phyloP scores from a whole-genome alignment of 371 early-diverging fungal species.

The Chytridiales sp. region DNA sequence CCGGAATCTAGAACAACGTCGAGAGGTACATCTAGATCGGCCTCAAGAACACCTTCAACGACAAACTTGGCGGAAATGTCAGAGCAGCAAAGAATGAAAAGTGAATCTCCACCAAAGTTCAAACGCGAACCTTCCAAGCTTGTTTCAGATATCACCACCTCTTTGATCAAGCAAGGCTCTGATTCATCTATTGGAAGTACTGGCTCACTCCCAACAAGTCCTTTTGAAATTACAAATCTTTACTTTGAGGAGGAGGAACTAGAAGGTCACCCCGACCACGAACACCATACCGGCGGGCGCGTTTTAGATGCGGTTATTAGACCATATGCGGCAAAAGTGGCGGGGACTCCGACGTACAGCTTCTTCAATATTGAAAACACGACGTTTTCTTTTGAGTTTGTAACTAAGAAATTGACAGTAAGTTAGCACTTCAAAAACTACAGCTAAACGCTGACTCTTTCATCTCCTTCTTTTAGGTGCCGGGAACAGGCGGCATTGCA shows the following conservation, averaged over 20 bases:
- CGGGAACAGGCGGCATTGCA: neutral
- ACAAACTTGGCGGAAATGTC: neutral
- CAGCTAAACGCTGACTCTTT: no score
- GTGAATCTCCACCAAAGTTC: neutral
- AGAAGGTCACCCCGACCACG: conserved; percentile 36
- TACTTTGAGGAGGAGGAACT: conserved; percentile 31
- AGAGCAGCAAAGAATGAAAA: neutral
- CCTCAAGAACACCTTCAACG: no score
- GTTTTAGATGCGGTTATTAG: conserved; percentile 78
- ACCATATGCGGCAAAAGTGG: conserved; percentile 77
- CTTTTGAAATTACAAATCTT: conserved; percentile 51
- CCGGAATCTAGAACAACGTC: conserved; percentile 5
- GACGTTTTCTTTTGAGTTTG: conserved; percentile 43
- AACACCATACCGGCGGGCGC: conserved; percentile 72
- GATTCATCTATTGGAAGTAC: neutral
- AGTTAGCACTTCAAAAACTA: neutral
- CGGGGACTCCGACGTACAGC: conserved; percentile 64
- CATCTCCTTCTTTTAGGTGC: no score
- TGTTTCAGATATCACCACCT: conserved; percentile 1
- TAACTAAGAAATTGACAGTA: conserved; percentile 6
- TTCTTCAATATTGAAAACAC: conserved; percentile 60
- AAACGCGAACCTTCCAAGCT: conserved; percentile 10
- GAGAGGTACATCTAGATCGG: no score
- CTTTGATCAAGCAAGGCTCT: neutral
- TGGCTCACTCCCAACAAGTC: conserved; percentile 36